Conservation (phyloP, 2,329 filamentous ascomycete genomes). For the Juglanconis juglandina region DNA sequence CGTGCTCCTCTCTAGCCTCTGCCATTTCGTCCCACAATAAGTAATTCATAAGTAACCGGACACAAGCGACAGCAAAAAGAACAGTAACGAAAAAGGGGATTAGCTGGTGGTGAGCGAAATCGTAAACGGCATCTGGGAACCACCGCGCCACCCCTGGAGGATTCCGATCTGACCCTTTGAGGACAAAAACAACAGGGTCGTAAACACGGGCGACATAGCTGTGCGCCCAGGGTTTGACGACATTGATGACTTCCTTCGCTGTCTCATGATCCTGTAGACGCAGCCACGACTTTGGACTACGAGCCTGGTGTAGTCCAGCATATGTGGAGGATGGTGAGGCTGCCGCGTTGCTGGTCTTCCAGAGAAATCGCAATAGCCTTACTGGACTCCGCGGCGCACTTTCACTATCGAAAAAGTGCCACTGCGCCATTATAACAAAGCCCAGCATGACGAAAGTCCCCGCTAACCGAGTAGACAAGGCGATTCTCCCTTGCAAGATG, state of each 20-base stretch:
- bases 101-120: slow-evolving; percentile 62
- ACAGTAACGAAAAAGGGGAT: slow-evolving; percentile 60
- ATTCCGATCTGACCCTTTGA: slow-evolving; percentile 64
- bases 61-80: slow-evolving; percentile 58
- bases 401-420: slow-evolving; percentile 65
- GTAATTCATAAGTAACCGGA: slow-evolving; percentile 71
- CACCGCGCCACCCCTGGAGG: slow-evolving; percentile 47
- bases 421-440: slow-evolving; percentile 70
- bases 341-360: slow-evolving; percentile 25
- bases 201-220: slow-evolving; percentile 73
- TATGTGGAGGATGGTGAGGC: slow-evolving; percentile 40
- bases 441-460: slow-evolving; percentile 70
- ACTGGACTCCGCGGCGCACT: background rate
- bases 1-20: slow-evolving; percentile 42
- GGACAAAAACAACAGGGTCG: slow-evolving; percentile 70
- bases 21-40: slow-evolving; percentile 64
- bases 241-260: slow-evolving; percentile 70
- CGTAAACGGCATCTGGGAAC: slow-evolving; percentile 58
- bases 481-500: slow-evolving; percentile 60
- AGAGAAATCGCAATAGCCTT: slow-evolving; percentile 27
- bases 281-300: slow-evolving; percentile 74
- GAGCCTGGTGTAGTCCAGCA: slow-evolving; percentile 66
- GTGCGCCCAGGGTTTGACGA: slow-evolving; percentile 67
- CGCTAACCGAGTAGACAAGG: slow-evolving; percentile 70
- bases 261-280: slow-evolving; percentile 76